Base-by-base conservation (phyloP, 2,329 filamentous ascomycete species). In the Mycogone perniciosa region DNA sequence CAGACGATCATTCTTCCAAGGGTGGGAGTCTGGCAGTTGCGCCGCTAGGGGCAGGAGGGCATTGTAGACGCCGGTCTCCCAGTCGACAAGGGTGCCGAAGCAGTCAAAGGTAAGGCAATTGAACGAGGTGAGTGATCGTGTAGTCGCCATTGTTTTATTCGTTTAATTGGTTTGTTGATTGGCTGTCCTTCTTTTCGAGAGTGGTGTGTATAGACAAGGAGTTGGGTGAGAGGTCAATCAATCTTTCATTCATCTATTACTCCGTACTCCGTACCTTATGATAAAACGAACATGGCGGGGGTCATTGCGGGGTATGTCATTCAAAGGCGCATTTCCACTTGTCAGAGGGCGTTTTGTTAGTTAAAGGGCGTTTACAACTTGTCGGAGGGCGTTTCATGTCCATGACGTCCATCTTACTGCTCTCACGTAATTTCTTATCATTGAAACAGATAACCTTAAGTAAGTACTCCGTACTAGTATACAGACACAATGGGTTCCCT, bases 61-160 rank as follows among this genome's bases (percentile, higher is more conserved):
- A 2, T 66, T 57, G 46, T 77, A 66, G 51, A 89, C 77, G 52
- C 85, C 85, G n/a, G 71, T 64, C 64, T 89, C 84, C 86, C 85
- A 89, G 71, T 91, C 85, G 54, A 91, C 80, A 4, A 91, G 76
- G 0, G 88, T 92, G 65, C 87, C 86, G 66, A 88, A 91, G 71
- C 86, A 82, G 68, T 92, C 87, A 68, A 91, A 89, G 60, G 81
- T 83, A 45, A 89, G 78, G 53, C 65, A 64, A 7, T 60, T 61
- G 58, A 67, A 71, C 43, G 62, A 60, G 29, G 59, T 61, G 49
- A 63, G 53, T 31, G 55, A 44, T 31, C 55, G 55, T 7, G 48
- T 41, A 7, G 53, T 55, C 13, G 50, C 42, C 55, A 56, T 43
- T 34, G 31, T 11, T 13, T 43, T 31, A 31, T n/a, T 27, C 10